Conservation (phyloP, 2,329 filamentous ascomycete genomes). For the Penicillium griseofulvum region DNA sequence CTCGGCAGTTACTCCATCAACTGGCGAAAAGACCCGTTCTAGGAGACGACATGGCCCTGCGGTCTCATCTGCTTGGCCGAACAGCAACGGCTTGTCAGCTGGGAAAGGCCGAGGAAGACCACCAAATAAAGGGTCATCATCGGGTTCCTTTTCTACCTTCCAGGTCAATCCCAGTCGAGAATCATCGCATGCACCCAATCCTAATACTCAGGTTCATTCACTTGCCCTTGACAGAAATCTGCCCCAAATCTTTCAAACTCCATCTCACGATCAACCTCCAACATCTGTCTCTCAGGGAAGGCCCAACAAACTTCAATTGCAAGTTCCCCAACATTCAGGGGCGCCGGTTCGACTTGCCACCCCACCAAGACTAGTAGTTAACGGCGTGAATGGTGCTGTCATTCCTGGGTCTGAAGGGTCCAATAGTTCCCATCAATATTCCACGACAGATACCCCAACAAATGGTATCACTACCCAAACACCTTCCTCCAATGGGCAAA, state of each 20-base stretch:
- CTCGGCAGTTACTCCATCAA: conserved; percentile 69
- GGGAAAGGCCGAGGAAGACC: conserved; percentile 78
- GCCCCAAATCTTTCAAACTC: conserved; percentile 14
- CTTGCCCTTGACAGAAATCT: conserved; percentile 44
- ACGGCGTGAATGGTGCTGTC: conserved; percentile 31
- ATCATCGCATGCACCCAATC: conserved; percentile 45
- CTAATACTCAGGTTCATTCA: conserved; percentile 38
- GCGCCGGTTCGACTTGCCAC: conserved; percentile 45
- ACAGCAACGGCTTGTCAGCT: conserved; percentile 58
- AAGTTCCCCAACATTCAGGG: conserved; percentile 43
- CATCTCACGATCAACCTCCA: conserved; percentile 28
- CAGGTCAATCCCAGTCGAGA: conserved; percentile 58
- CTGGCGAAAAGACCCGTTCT: conserved; percentile 42
- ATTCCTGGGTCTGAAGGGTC: neutral
- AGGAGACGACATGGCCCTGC: conserved; percentile 73
- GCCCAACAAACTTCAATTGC: conserved; percentile 43
- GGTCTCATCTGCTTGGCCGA: conserved; percentile 87
- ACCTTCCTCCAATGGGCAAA: neutral
- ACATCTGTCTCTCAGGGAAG: conserved; percentile 26
- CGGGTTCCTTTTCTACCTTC: conserved; percentile 67
- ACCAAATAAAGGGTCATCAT: conserved; percentile 66
- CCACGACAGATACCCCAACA: neutral
- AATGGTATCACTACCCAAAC: neutral
- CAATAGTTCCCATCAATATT: neutral
- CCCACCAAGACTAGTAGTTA: conserved; percentile 42